Evolutionary conservation across 257 asterid genomes (phyloP).

Genomic region (Solanum chilense): DNA sequence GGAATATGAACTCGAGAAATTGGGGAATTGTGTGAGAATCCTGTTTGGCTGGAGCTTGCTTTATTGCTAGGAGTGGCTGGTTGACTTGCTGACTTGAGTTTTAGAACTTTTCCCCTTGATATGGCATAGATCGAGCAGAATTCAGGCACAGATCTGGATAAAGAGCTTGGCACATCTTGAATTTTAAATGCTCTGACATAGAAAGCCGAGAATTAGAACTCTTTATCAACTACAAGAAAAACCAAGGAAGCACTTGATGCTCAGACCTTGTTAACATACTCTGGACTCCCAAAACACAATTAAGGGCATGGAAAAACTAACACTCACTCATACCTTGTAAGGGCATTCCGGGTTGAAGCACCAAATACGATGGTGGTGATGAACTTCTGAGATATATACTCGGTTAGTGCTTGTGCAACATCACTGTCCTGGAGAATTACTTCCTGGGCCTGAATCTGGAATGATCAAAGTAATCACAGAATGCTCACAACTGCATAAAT

Average conservation of each 20-base stretch:
- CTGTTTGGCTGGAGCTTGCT: conserved; percentile 13
- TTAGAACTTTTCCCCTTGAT: conserved; percentile 35
- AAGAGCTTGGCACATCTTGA: conserved; percentile 37
- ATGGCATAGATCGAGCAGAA: conserved; percentile 52
- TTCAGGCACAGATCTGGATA: conserved; percentile 51
- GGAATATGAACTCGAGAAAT: conserved; percentile 5
- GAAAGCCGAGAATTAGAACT: neutral
- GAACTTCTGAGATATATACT: conserved; percentile 23
- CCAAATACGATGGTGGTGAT: conserved; percentile 57
- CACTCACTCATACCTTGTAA: conserved; percentile 35
- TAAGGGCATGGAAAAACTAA: neutral
- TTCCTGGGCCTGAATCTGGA: conserved; percentile 64
- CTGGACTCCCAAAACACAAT: neutral
- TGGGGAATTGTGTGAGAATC: conserved; percentile 8
- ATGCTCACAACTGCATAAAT: neutral
- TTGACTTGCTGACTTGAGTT: conserved; percentile 34
- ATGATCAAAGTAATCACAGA: neutral
- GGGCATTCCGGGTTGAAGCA: conserved; percentile 48
- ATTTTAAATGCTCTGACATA: conserved; percentile 57
- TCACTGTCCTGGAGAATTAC: conserved; percentile 50
- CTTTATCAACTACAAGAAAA: neutral
- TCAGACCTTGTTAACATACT: neutral
- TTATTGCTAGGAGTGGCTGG: conserved; percentile 24
- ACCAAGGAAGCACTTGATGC: neutral
- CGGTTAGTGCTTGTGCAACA: conserved; percentile 39